phyloP scores from a whole-genome alignment of 345 rosid genomes.

The Lepidium africanum region DNA sequence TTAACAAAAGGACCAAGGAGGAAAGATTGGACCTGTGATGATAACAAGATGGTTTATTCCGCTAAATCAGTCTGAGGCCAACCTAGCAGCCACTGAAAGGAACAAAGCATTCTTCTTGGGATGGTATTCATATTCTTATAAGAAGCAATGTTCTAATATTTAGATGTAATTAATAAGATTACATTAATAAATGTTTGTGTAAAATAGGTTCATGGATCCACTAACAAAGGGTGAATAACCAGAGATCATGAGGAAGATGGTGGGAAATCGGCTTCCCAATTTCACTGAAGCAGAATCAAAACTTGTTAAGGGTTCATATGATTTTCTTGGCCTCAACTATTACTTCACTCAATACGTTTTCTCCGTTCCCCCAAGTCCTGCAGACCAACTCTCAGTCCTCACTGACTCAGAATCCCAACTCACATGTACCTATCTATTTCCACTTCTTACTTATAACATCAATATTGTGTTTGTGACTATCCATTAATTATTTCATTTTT shows the following conservation, averaged over 20 bases:
- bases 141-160: too few species aligned
- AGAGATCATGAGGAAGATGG: neutral
- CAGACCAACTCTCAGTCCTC: too few species aligned
- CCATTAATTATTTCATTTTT: neutral
- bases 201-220: slow-evolving; percentile 21
- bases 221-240: slow-evolving; percentile 23
- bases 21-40: slow-evolving; percentile 24
- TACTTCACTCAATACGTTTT: too few species aligned
- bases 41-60: slow-evolving; percentile 27
- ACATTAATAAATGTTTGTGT: too few species aligned
- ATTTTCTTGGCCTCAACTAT: too few species aligned
- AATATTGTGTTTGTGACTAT: neutral
- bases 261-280: slow-evolving; percentile 7
- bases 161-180: too few species aligned
- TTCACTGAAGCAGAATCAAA: neutral
- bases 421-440: too few species aligned
- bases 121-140: too few species aligned
- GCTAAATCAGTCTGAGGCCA: neutral
- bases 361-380: too few species aligned
- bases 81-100: neutral
- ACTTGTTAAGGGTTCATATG: slow-evolving; percentile 12
- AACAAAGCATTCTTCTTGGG: slow-evolving; percentile 9
- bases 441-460: too few species aligned
- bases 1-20: neutral
- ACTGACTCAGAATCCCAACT: too few species aligned